Evolutionary conservation across 441 rosid species (phyloP).

Genomic region (Melastoma candidum): DNA sequence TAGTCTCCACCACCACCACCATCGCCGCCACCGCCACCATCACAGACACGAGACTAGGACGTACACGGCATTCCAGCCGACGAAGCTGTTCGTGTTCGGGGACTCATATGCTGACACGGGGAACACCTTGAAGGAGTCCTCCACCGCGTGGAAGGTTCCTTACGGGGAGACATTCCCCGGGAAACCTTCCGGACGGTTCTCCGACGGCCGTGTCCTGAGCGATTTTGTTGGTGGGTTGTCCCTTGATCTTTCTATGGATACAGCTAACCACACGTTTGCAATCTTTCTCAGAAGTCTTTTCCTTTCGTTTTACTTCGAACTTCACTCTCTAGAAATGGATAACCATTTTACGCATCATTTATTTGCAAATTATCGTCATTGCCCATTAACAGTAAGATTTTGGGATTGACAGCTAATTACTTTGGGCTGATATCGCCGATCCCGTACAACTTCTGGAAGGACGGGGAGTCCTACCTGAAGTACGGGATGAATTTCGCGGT

Average conservation of each 20-base stretch:
- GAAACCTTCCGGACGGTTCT: constrained; percentile 54
- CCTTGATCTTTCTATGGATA: neutral
- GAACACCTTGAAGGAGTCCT: constrained; percentile 19
- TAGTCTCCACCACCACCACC: neutral
- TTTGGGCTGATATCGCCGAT: constrained; percentile 59
- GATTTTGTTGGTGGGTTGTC: constrained; percentile 37
- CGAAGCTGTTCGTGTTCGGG: constrained; percentile 54
- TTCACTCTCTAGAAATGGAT: too few species aligned
- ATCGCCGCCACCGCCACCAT: neutral
- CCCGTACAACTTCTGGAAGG: constrained; percentile 48
- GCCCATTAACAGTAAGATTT: too few species aligned
- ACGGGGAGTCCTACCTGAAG: constrained; percentile 24
- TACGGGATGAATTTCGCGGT: constrained; percentile 73
- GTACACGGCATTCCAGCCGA: constrained; percentile 20
- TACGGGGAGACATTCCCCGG: constrained; percentile 67
- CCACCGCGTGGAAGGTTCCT: constrained; percentile 43
- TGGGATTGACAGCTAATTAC: constrained; percentile 28
- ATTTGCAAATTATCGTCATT: too few species aligned
- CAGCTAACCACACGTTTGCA: neutral
- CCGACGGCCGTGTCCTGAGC: constrained; percentile 52
- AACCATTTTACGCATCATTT: too few species aligned
- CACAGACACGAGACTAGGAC: neutral
- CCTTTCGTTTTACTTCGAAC: too few species aligned
- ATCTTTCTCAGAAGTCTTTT: neutral
- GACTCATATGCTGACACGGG: constrained; percentile 70